These are phyloP conservation scores for Plectranthus barbatus DNA, from an alignment of 257 asterid species.

Conservation along the genomic window DNA sequence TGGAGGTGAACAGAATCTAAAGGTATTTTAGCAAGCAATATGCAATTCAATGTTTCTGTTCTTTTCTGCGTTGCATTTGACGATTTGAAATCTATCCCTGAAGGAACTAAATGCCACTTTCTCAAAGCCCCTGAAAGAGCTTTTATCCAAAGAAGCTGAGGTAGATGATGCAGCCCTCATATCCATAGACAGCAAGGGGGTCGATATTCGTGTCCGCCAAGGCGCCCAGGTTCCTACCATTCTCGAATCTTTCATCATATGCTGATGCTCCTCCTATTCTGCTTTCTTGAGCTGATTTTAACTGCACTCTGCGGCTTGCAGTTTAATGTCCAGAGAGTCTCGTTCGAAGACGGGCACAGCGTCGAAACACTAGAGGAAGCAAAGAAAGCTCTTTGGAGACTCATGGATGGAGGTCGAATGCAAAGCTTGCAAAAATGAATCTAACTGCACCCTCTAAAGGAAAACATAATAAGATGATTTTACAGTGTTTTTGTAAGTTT, in stretches of 20 bases:
- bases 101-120: slow-evolving; percentile 79
- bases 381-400: slow-evolving; percentile 64
- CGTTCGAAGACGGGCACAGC: slow-evolving; percentile 60
- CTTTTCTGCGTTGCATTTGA: neutral
- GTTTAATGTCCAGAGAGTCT: slow-evolving; percentile 74
- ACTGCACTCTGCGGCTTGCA: slow-evolving; percentile 14
- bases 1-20: slow-evolving; percentile 85
- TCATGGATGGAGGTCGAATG: slow-evolving; percentile 49
- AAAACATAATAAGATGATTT: slow-evolving; percentile 1
- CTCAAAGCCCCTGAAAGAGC: slow-evolving; percentile 81
- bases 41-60: neutral
- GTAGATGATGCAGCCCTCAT: slow-evolving; percentile 93
- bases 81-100: neutral
- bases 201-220: slow-evolving; percentile 87
- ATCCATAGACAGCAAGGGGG: slow-evolving; percentile 85
- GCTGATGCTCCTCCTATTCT: neutral
- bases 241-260: neutral
- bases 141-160: slow-evolving; percentile 69
- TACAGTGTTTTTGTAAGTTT: neutral
- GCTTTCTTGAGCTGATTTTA: neutral
- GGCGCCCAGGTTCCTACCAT: slow-evolving; percentile 63
- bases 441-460: too few species aligned
- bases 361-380: slow-evolving; percentile 88
- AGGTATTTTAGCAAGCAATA: slow-evolving; percentile 32
- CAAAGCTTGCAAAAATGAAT: slow-evolving; percentile 43